A percentile compares a stretch with the other conserved stretches of the same genome.
Evolutionary conservation across 2,329 filamentous ascomycete genomes (phyloP).

Genomic region (Ceratocystis eucalypticola): DNA sequence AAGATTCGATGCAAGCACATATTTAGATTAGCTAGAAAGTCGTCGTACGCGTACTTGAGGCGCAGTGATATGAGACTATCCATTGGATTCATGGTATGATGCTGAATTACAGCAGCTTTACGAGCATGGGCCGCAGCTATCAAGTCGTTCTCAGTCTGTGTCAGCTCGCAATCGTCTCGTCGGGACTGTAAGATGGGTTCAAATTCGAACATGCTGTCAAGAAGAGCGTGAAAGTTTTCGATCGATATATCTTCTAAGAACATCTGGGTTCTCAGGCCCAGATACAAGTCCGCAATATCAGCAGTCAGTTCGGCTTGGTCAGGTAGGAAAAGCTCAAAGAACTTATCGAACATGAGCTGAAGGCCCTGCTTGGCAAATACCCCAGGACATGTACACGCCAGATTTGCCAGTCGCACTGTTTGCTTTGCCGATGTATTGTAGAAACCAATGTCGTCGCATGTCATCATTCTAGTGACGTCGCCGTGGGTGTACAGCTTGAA

Average conservation of each 20-base stretch:
- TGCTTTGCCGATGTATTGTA: slow-evolving; percentile 25
- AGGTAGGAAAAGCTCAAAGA: slow-evolving; percentile 31
- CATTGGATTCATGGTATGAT: slow-evolving; percentile 11
- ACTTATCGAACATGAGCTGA: slow-evolving; percentile 32
- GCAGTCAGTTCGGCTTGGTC: slow-evolving; percentile 17
- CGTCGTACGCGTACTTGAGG: slow-evolving; percentile 14
- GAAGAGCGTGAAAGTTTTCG: slow-evolving; percentile 10
- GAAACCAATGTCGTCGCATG: slow-evolving; percentile 29
- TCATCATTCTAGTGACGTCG: slow-evolving; percentile 23
- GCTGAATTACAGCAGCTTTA: slow-evolving; percentile 15
- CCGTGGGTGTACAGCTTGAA: slow-evolving; percentile 27
- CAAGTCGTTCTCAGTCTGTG: slow-evolving; percentile 16
- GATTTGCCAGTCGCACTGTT: slow-evolving; percentile 19
- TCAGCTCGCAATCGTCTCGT: slow-evolving; percentile 13
- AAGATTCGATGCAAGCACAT: slow-evolving; percentile 27
- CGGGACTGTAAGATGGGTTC: slow-evolving; percentile 13
- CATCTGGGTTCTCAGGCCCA: slow-evolving; percentile 18
- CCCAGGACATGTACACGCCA: slow-evolving; percentile 16
- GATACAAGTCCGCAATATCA: slow-evolving; percentile 18
- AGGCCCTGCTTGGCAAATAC: slow-evolving; percentile 25
- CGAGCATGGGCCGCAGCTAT: slow-evolving; percentile 14
- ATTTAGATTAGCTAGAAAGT: slow-evolving; percentile 26
- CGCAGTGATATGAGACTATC: slow-evolving; percentile 2
- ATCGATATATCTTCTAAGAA: slow-evolving; percentile 14
- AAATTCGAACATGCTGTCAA: slow-evolving; percentile 18